phyloP scores from a whole-genome alignment of 75 land plant genomes.

The Pinus taeda region DNA sequence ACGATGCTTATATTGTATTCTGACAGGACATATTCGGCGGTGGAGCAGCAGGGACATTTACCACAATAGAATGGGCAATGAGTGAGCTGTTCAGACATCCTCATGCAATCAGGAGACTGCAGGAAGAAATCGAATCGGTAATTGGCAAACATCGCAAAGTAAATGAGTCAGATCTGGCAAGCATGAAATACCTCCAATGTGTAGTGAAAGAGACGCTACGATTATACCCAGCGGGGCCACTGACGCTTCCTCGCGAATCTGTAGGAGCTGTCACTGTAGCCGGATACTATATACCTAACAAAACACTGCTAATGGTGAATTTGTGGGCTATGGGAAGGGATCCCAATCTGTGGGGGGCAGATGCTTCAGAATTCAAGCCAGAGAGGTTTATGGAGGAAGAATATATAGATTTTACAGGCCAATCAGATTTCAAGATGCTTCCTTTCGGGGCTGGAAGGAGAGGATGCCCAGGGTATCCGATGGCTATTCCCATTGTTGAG shows the following conservation, averaged over 20 bases:
- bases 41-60: conserved; percentile 17
- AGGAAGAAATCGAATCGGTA: conserved; percentile 18
- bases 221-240: conserved; percentile 19
- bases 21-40: conserved; percentile 29
- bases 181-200: conserved; percentile 24
- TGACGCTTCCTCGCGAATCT: conserved; percentile 8
- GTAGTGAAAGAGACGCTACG: conserved; percentile 36
- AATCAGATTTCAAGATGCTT: conserved; percentile 8
- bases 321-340: conserved; percentile 13
- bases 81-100: conserved; percentile 26
- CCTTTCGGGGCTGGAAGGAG: background rate
- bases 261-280: background rate
- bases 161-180: conserved; percentile 21
- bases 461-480: background rate
- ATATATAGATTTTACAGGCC: background rate
- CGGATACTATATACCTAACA: conserved; percentile 6
- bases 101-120: conserved; percentile 1
- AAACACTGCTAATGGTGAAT: conserved; percentile 8
- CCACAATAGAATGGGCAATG: conserved; percentile 30
- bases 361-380: conserved; percentile 5
- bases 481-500: background rate
- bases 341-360: conserved; percentile 10
- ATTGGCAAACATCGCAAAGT: conserved; percentile 18
- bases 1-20: too few species aligned
- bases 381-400: conserved; percentile 4